Evolutionary conservation across 73 alveolate species (phyloP), one percentile per base, ranked within the genome.

Genomic region (Tetrahymena borealis): DNA sequence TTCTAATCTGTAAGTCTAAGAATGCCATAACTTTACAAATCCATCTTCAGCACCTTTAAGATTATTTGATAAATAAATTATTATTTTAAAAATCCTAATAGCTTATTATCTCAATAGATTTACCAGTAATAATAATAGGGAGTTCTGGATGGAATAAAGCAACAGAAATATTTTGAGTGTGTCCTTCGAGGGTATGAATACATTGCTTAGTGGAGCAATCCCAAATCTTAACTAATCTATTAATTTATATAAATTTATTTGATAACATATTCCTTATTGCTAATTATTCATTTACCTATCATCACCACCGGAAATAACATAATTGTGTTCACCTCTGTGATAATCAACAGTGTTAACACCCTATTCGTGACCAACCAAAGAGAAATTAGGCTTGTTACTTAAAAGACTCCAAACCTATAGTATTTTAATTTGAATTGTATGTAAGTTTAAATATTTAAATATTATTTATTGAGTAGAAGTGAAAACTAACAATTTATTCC

Each of bases 171-270:
- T 98, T 97, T 91, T 98, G 98, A 90, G 98, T 96, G 96, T 98
- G 99, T 32, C 98, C 98, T 78, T 95, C 98, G 90, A 98, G 96
- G 32, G 99, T 97, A 91, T 94, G 97, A 32, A 98, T 40, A 95
- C 99, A 99, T 94, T 98, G 99, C 93, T 99, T 99, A 78, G 99
- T 98, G 91, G 98, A 97, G 94, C 98, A 99, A 95, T 99, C 99
- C 99, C 99, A 99, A 79, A 99, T 97, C 95, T 98, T 99, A n/a
- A 99, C 98, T 32, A 95, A 96, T 79, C 99, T 60, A 2, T 15
- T 24, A 3, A 15, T 18, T 1, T 60, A 2, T 24, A 60, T 24
- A 18, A 60, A 60, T 15, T 18, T 24, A n/a, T 4, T 60, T 20
- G 7, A 60, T 24, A 20, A 60, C 1, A 60, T 9, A 60, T 24